phyloP scores from a whole-genome alignment of 164 flowering plant species.

The Nelumbo lutea region DNA sequence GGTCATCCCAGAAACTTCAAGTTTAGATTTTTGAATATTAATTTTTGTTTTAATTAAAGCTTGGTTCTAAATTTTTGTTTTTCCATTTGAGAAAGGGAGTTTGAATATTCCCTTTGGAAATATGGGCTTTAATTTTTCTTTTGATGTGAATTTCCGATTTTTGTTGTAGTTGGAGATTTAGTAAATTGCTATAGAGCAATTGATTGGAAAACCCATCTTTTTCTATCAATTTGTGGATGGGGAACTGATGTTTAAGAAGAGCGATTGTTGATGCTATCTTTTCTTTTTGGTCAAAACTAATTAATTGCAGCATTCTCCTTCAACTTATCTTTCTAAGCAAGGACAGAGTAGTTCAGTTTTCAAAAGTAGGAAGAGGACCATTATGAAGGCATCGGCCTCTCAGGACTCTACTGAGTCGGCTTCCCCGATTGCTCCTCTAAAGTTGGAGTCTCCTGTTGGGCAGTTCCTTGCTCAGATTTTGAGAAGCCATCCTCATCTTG shows the following conservation, averaged over 20 bases:
- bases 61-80: no score
- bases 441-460: conserved; percentile 82
- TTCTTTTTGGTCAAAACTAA: not conserved
- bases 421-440: conserved; percentile 73
- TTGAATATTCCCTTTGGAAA: not conserved
- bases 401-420: conserved; percentile 30
- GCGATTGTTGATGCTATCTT: not conserved
- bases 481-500: conserved; percentile 80
- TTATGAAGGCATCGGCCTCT: conserved; percentile 46
- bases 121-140: no score
- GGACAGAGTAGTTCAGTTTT: conserved; percentile 21
- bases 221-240: not conserved
- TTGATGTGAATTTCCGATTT: not conserved
- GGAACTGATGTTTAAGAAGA: not conserved
- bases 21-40: no score
- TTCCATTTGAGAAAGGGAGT: not conserved
- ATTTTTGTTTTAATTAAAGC: no score
- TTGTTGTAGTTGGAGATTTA: not conserved
- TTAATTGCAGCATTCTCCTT: conserved; percentile 27
- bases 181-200: not conserved
- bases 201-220: not conserved
- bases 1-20: no score
- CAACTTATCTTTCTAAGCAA: conserved; percentile 20
- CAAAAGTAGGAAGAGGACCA: conserved; percentile 23
- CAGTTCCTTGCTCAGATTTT: conserved; percentile 81